These are phyloP conservation scores for Phoma herbarum DNA, from an alignment of 2,329 filamentous ascomycete species.

Conservation along the genomic window DNA sequence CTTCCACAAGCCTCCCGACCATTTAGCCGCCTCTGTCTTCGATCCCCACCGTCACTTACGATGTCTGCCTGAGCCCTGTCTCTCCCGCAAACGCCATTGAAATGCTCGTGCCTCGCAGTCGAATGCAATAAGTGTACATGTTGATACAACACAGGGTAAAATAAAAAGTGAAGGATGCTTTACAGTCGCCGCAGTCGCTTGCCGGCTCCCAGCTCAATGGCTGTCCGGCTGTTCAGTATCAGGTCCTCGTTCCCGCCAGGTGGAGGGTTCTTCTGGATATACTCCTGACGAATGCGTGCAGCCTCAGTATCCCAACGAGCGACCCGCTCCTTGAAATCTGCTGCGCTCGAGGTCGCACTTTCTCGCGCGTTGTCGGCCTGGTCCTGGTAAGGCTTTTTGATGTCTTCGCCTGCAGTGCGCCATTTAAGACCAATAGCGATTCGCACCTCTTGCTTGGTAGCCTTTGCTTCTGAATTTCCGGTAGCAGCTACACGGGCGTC, in stretches of 20 bases:
- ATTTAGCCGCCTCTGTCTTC: conserved; percentile 16
- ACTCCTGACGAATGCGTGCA: conserved; percentile 56
- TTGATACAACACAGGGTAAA: conserved; percentile 29
- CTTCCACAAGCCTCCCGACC: conserved; percentile 13
- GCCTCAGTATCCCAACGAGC: conserved; percentile 78
- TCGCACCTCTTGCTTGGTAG: conserved; percentile 76
- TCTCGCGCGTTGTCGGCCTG: conserved; percentile 76
- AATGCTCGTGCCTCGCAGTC: conserved; percentile 36
- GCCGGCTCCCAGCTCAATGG: conserved; percentile 49
- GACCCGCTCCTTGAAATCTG: conserved; percentile 68
- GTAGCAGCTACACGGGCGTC: conserved; percentile 71
- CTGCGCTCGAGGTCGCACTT: conserved; percentile 66
- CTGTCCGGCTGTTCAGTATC: conserved; percentile 48
- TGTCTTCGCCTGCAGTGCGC: conserved; percentile 76
- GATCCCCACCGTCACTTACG: conserved; percentile 4
- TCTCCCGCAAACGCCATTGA: conserved; percentile 26
- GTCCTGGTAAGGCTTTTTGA: conserved; percentile 80
- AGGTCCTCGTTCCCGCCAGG: conserved; percentile 41
- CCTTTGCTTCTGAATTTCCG: conserved; percentile 73
- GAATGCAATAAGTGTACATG: conserved; percentile 29
- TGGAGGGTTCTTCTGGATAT: conserved; percentile 49
- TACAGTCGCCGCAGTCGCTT: conserved; percentile 46
- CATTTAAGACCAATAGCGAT: conserved; percentile 89
- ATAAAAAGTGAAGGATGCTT: conserved; percentile 2
- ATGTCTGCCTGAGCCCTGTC: conserved; percentile 8